Percentiles rank a stretch among this genome's conserved stretches.
phyloP scores from a whole-genome alignment of 2,329 filamentous ascomycete genomes.

The Fusarium robinianum region DNA sequence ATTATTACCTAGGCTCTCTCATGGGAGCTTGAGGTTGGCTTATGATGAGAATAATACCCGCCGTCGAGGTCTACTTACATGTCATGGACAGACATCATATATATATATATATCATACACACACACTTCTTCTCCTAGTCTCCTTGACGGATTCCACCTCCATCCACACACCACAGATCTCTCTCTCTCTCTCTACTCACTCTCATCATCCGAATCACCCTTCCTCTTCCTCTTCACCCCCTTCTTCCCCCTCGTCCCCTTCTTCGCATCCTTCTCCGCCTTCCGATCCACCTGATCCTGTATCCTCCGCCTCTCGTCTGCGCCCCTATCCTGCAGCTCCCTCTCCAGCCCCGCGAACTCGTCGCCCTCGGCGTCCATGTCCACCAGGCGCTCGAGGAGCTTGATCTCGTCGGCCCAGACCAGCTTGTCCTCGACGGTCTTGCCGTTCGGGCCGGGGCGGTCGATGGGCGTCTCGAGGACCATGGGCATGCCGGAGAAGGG shows the following conservation, averaged over 20 bases:
- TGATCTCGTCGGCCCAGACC: conserved; percentile 93
- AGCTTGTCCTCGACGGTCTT: conserved; percentile 75
- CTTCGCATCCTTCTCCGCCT: conserved; percentile 62
- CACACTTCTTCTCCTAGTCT: background rate
- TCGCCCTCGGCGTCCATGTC: conserved; percentile 78
- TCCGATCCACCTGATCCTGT: conserved; percentile 78
- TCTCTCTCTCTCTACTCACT: conserved; percentile 33
- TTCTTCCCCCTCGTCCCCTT: conserved; percentile 33
- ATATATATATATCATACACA: background rate
- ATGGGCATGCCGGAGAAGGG: conserved; percentile 80
- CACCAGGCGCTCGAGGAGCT: conserved; percentile 85
- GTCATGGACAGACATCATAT: too few species aligned
- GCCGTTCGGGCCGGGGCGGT: conserved; percentile 67
- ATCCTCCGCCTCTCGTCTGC: conserved; percentile 73
- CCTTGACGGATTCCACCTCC: too few species aligned
- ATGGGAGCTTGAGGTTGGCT: too few species aligned
- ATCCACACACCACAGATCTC: background rate
- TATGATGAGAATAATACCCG: background rate
- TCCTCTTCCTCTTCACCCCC: conserved; percentile 43
- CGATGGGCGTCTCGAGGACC: conserved; percentile 95
- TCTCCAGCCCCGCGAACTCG: conserved; percentile 70
- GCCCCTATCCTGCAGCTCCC: conserved; percentile 69
- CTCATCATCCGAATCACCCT: conserved; percentile 41
- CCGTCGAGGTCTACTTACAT: background rate
- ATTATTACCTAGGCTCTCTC: background rate